These are phyloP conservation scores for Favolaschia claudopus DNA, from an alignment of 768 basidiomycete genomes.

Conservation along the genomic window DNA sequence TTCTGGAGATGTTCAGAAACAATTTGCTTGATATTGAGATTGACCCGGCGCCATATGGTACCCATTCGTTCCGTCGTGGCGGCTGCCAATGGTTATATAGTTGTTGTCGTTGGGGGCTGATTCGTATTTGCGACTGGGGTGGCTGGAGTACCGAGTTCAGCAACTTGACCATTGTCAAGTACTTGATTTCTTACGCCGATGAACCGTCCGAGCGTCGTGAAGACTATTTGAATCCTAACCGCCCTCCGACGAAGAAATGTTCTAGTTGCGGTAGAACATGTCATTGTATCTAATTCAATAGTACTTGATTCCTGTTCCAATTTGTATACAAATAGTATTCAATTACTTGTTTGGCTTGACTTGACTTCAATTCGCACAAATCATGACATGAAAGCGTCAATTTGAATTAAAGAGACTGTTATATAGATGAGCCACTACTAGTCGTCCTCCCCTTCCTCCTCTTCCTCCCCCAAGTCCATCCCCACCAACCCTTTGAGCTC, in stretches of 20 bases:
- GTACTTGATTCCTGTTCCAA: no score
- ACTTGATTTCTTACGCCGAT: conserved; percentile 50
- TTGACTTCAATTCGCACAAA: no score
- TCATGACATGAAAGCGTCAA: neutral
- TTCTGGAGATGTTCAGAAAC: conserved; percentile 46
- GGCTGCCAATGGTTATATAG: conserved; percentile 49
- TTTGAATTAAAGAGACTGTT: neutral
- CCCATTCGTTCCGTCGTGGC: conserved; percentile 48
- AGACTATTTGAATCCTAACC: conserved; percentile 45
- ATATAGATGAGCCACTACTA: neutral
- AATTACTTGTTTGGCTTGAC: neutral
- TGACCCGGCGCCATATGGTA: conserved; percentile 45
- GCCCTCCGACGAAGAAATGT: conserved; percentile 33
- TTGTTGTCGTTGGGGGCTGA: conserved; percentile 40
- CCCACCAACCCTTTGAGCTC: conserved; percentile 3
- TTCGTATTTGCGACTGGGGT: conserved; percentile 51
- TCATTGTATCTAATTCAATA: conserved; percentile 29
- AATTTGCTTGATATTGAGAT: conserved; percentile 48
- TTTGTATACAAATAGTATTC: no score
- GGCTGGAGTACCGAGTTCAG: conserved; percentile 51
- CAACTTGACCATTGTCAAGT: conserved; percentile 48
- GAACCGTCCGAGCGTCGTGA: conserved; percentile 37
- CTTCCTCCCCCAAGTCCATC: no score
- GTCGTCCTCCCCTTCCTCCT: neutral
- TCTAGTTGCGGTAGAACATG: conserved; percentile 39